Evolutionary conservation across 805 yeast species (phyloP).

Genomic region (Cephaloascus albidus): DNA sequence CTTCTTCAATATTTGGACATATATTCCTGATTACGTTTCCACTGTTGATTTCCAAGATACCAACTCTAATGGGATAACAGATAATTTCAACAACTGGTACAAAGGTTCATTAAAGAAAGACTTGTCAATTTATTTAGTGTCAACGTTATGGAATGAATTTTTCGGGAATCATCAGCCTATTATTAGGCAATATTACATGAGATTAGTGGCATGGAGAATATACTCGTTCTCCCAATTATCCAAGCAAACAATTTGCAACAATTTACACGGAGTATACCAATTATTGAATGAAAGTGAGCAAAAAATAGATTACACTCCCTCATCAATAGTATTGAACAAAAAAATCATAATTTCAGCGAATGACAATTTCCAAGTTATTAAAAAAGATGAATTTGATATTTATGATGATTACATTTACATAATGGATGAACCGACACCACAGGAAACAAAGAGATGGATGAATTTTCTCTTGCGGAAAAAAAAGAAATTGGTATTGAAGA

Average conservation of each 20-base stretch:
- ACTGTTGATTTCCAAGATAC: neutral
- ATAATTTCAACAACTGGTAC: neutral
- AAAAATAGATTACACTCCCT: neutral
- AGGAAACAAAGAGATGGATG: too few species aligned
- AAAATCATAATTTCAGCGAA: too few species aligned
- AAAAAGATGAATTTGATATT: neutral
- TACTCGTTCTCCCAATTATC: too few species aligned
- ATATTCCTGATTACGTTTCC: conserved; percentile 35
- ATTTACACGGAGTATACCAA: too few species aligned
- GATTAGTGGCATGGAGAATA: neutral
- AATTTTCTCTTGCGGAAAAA: too few species aligned
- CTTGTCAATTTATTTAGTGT: conserved; percentile 2
- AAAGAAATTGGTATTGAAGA: too few species aligned
- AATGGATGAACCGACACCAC: too few species aligned
- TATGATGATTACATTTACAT: neutral
- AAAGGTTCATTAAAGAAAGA: conserved; percentile 3
- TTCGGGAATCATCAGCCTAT: neutral
- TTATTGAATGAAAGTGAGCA: too few species aligned
- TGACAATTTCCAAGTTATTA: neutral
- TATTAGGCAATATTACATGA: neutral
- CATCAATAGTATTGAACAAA: neutral
- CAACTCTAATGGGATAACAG: conserved; percentile 6
- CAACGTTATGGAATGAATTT: neutral
- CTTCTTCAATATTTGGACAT: conserved; percentile 68
- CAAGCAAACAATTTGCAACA: too few species aligned